Evolutionary conservation across 1,139 yeast species (phyloP), one percentile per base, ranked within the genome.

Genomic region (Saccharomycopsis phalli): DNA sequence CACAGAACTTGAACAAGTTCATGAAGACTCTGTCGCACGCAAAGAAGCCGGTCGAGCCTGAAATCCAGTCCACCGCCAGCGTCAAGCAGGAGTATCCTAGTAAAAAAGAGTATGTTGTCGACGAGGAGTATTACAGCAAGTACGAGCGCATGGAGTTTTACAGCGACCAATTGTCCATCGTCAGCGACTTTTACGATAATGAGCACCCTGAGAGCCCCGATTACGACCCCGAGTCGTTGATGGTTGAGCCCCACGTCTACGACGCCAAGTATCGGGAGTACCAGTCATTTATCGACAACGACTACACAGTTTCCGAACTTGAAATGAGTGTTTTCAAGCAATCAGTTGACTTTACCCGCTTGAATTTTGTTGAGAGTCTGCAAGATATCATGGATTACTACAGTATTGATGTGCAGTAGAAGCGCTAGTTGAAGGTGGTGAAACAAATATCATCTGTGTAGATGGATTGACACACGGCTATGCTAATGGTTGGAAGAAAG

Each of bases 1-100:
- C 42, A 6, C 19, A 35, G 18, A 39, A 39, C 23, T 28, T 39
- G 6, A 39, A 39, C 35, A 34, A 35, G 32, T 21, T 39, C 14
- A 39, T 39, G 10, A 27, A 39, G n/a, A n/a, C n/a, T n/a, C n/a
- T n/a, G n/a, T n/a, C n/a, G n/a, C n/a, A n/a, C n/a, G n/a, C n/a
- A n/a, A n/a, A n/a, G n/a, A n/a, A n/a, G n/a, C n/a, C n/a, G n/a
- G n/a, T n/a, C n/a, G n/a, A n/a, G n/a, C n/a, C n/a, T n/a, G n/a
- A n/a, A n/a, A n/a, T n/a, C n/a, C n/a, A n/a, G n/a, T n/a, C n/a
- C n/a, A n/a, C n/a, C n/a, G n/a, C n/a, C n/a, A n/a, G n/a, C n/a
- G n/a, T n/a, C n/a, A n/a, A n/a, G n/a, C n/a, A n/a, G n/a, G n/a
- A n/a, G n/a, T n/a, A n/a, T n/a, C n/a, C n/a, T n/a, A n/a, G n/a